Evolutionary conservation across 257 asterid genomes (phyloP).

Genomic region (Plantago elongata): DNA sequence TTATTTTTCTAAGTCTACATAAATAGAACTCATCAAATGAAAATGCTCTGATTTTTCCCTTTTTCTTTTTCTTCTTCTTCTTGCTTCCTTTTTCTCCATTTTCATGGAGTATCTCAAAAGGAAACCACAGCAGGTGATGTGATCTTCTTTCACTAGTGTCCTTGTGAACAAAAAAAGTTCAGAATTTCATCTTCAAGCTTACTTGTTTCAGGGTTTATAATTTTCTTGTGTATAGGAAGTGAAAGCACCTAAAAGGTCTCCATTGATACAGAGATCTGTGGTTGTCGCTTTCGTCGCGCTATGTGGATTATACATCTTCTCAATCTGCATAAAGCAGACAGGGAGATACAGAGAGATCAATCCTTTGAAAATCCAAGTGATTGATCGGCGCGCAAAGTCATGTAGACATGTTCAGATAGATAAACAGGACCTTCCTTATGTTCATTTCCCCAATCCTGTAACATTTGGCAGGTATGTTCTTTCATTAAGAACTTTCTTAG

Average conservation of each 20-base stretch:
- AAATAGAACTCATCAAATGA: no score
- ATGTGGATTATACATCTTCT: constrained; percentile 50
- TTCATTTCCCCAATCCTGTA: constrained; percentile 66
- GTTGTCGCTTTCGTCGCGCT: constrained; percentile 39
- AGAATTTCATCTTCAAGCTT: no score
- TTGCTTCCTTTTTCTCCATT: no score
- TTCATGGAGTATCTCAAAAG: no score
- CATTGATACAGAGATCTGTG: constrained; percentile 39
- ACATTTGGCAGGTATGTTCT: constrained; percentile 52
- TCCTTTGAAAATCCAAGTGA: constrained; percentile 23
- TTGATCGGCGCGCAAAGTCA: constrained; percentile 23
- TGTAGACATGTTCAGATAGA: constrained; percentile 31
- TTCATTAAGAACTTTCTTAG: background rate
- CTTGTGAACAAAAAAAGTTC: no score
- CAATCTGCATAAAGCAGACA: constrained; percentile 44
- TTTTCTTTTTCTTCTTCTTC: no score
- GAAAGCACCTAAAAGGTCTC: constrained; percentile 48
- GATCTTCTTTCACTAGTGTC: no score
- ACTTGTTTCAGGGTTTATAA: no score
- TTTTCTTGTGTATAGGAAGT: constrained; percentile 2
- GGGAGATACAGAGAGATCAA: constrained; percentile 24
- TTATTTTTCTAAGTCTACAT: no score
- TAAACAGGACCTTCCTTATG: constrained; percentile 36
- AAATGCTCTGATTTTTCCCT: no score
- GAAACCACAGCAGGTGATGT: no score